Percentiles rank a stretch among this genome's conserved stretches.
These are phyloP conservation scores for Xeromyces bisporus DNA, from an alignment of 495 filamentous ascomycete species.

Conservation along the genomic window DNA sequence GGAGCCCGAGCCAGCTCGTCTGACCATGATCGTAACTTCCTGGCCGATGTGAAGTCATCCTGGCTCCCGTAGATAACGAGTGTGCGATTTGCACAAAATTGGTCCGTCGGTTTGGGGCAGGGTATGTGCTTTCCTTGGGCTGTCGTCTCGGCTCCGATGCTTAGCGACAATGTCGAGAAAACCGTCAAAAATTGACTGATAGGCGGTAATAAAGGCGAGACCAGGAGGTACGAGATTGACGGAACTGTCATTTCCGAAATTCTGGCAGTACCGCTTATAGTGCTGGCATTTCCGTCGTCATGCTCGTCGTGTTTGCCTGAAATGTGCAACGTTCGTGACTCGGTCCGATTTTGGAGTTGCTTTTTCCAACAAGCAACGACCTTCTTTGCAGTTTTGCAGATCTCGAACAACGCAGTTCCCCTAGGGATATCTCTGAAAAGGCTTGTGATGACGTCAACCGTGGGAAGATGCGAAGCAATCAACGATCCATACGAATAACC, in stretches of 20 bases:
- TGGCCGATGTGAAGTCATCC: slow-evolving; percentile 58
- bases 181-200: slow-evolving; percentile 40
- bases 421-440: slow-evolving; percentile 35
- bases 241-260: slow-evolving; percentile 4
- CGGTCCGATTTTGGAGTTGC: slow-evolving; percentile 5
- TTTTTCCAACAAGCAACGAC: slow-evolving; percentile 38
- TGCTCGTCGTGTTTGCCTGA: background rate
- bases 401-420: slow-evolving; percentile 43
- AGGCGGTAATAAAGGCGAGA: slow-evolving; percentile 62
- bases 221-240: slow-evolving; percentile 50
- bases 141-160: slow-evolving; percentile 9
- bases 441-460: slow-evolving; percentile 36
- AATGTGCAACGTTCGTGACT: background rate
- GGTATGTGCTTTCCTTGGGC: slow-evolving; percentile 16
- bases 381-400: slow-evolving; percentile 46
- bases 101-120: slow-evolving; percentile 26
- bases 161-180: slow-evolving; percentile 25
- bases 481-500: slow-evolving; percentile 91
- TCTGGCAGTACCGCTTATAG: too few species aligned
- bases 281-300: background rate
- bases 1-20: slow-evolving; percentile 30
- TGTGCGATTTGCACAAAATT: slow-evolving; percentile 39
- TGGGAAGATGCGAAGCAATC: slow-evolving; percentile 55
- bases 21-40: slow-evolving; percentile 55
- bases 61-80: slow-evolving; percentile 64